Evolutionary conservation across 1,284 basidiomycete genomes (phyloP), one percentile per base, ranked within the genome.

Genomic region (Porodaedalea pini): DNA sequence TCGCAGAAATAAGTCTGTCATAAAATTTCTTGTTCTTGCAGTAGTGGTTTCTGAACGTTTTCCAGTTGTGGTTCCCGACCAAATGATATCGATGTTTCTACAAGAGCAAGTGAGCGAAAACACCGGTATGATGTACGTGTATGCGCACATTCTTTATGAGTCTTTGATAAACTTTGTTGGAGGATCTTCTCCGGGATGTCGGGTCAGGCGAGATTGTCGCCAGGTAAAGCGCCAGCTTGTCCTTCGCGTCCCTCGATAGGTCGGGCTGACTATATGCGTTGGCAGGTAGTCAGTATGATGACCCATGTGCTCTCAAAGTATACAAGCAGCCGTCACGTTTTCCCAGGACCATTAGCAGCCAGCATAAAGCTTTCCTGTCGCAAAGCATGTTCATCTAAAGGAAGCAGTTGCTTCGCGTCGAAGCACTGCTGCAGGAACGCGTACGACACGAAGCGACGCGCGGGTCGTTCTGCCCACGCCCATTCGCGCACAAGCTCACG

Each of bases 21-120:
- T 59, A 59, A 17, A 19, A 43, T 25, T 50, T 50, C 53, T 52
- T 55, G 58, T 59, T 59, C 32, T 51, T 59, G 53, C 52, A 59
- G 47, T 59, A 59, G 8, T 55, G 39, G 40, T 59, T 44, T 37
- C 58, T 43, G 21, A 56, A 51, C 23, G 19, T 47, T 45, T 59
- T 45, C 58, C 58, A 59, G 34, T 39, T n/a, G 15, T 51, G 27
- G 29, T 56, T 39, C 8, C 27, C 32, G 3, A 47, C 48, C 58
- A 53, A 59, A 32, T 53, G 58, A 29, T 50, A 59, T 25, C 23
- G 43, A 15, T 32, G 23, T 25, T 41, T 59, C 58, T 59, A 19
- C 15, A 31, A 17, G 44, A 3, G 27, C 3, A 13, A 13, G 17
- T 51, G 3, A 57, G 23, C 11, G 41, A 13, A 7, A 15, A 41